phyloP scores from a whole-genome alignment of 352 stramenopile genomes.

The Phytopythium cucurbitacearum region DNA sequence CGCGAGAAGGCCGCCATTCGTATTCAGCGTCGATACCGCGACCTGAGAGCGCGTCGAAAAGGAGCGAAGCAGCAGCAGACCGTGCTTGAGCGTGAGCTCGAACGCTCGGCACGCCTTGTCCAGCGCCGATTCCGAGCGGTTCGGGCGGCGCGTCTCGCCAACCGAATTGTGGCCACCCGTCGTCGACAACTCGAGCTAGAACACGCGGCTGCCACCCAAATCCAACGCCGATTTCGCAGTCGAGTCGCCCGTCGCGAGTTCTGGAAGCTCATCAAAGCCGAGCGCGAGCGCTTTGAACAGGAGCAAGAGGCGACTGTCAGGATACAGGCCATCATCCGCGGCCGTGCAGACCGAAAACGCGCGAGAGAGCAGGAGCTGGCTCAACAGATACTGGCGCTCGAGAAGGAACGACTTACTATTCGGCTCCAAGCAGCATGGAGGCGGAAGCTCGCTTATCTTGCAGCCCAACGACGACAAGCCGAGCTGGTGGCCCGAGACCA shows the following conservation, averaged over 20 bases:
- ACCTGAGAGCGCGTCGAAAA: constrained; percentile 23
- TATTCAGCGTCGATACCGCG: constrained; percentile 70
- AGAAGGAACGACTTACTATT: constrained; percentile 27
- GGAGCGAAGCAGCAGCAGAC: constrained; percentile 33
- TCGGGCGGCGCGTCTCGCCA: constrained; percentile 33
- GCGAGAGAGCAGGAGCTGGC: constrained; percentile 30
- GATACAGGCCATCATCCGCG: constrained; percentile 60
- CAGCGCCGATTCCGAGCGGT: constrained; percentile 60
- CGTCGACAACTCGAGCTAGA: constrained; percentile 32
- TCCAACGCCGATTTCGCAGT: constrained; percentile 59
- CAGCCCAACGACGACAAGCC: constrained; percentile 22
- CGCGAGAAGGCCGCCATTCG: constrained; percentile 46
- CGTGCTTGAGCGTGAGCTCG: constrained; percentile 38
- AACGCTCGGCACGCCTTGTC: constrained; percentile 37
- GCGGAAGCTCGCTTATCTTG: constrained; percentile 26
- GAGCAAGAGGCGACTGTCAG: constrained; percentile 36
- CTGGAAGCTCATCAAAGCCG: constrained; percentile 21
- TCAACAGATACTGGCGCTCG: constrained; percentile 22
- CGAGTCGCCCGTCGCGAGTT: constrained; percentile 28
- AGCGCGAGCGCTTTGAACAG: constrained; percentile 15
- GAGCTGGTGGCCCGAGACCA: constrained; percentile 23
- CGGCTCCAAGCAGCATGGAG: constrained; percentile 53
- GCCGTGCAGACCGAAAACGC: constrained; percentile 37
- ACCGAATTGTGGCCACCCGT: constrained; percentile 25
- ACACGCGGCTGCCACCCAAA: constrained; percentile 27